Evolutionary conservation across 305 asterid genomes (phyloP).

Genomic region (Plantago coronopus): DNA sequence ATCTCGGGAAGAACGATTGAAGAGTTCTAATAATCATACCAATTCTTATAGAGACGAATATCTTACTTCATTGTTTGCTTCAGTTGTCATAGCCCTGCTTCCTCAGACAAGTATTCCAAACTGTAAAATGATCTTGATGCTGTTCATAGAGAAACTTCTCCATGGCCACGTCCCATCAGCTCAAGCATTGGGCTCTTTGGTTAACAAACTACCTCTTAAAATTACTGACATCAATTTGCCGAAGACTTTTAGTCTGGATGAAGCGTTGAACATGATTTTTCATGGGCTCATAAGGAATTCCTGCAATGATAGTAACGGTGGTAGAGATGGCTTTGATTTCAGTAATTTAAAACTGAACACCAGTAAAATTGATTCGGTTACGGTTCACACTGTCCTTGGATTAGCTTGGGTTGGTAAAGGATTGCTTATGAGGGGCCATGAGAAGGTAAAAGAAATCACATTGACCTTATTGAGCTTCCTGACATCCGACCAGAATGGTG

Average conservation of each 20-base stretch:
- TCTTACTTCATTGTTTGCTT: constrained; percentile 65
- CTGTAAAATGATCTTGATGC: constrained; percentile 48
- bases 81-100: constrained; percentile 68
- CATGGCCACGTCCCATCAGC: constrained; percentile 81
- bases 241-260: constrained; percentile 40
- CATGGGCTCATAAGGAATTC: constrained; percentile 37
- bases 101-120: constrained; percentile 67
- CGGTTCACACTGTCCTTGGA: constrained; percentile 52
- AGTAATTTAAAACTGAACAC: constrained; percentile 38
- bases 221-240: constrained; percentile 32
- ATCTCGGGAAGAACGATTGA: constrained; percentile 31
- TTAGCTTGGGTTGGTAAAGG: constrained; percentile 98
- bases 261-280: constrained; percentile 55
- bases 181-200: constrained; percentile 91
- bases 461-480: constrained; percentile 58
- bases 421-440: constrained; percentile 92
- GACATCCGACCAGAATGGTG: constrained; percentile 38
- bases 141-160: constrained; percentile 49
- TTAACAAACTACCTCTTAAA: constrained; percentile 74
- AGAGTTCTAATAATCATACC: constrained; percentile 26
- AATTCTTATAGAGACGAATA: constrained; percentile 49
- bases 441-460: constrained; percentile 65
- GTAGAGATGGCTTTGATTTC: constrained; percentile 35
- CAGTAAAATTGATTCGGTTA: constrained; percentile 26
- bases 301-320: constrained; percentile 22